Conservation (phyloP, 768 basidiomycete species). For the Dentipellis fragilis region DNA sequence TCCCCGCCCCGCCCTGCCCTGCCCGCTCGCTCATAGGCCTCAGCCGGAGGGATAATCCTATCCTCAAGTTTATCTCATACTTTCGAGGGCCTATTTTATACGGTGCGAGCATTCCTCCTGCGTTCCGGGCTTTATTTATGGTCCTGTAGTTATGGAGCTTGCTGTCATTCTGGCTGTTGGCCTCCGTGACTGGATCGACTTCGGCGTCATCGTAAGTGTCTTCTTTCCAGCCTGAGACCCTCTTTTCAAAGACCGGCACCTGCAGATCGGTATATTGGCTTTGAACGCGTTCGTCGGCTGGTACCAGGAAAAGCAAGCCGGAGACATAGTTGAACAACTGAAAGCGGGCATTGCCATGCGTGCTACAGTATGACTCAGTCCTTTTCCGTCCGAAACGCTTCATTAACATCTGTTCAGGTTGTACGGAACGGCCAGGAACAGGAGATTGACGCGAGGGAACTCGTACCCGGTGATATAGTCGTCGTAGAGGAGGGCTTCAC, state of each 20-base stretch:
- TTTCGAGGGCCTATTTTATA: constrained; percentile 35
- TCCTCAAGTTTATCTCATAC: constrained; percentile 34
- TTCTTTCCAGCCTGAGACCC: neutral
- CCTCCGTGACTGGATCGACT: constrained; percentile 37
- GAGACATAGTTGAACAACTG: constrained; percentile 38
- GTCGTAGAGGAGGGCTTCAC: constrained; percentile 34
- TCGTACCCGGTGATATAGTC: constrained; percentile 35
- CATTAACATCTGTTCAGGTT: constrained; percentile 9
- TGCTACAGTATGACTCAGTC: constrained; percentile 18
- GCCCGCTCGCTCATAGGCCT: neutral
- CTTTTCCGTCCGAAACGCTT: neutral
- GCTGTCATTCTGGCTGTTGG: constrained; percentile 36
- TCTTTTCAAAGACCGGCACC: no score
- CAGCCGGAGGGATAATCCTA: constrained; percentile 29
- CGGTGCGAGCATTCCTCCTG: constrained; percentile 1
- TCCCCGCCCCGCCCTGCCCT: neutral
- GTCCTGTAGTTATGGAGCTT: constrained; percentile 30
- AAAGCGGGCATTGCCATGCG: constrained; percentile 38
- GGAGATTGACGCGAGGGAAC: constrained; percentile 33
- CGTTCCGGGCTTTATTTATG: neutral
- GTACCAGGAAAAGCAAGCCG: constrained; percentile 41
- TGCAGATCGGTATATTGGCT: constrained; percentile 28
- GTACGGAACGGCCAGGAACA: constrained; percentile 31
- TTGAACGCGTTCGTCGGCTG: constrained; percentile 35
- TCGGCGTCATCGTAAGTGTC: constrained; percentile 34